Evolutionary conservation across 2,329 filamentous ascomycete genomes (phyloP).

Genomic region (Coniochaeta prunicola): DNA sequence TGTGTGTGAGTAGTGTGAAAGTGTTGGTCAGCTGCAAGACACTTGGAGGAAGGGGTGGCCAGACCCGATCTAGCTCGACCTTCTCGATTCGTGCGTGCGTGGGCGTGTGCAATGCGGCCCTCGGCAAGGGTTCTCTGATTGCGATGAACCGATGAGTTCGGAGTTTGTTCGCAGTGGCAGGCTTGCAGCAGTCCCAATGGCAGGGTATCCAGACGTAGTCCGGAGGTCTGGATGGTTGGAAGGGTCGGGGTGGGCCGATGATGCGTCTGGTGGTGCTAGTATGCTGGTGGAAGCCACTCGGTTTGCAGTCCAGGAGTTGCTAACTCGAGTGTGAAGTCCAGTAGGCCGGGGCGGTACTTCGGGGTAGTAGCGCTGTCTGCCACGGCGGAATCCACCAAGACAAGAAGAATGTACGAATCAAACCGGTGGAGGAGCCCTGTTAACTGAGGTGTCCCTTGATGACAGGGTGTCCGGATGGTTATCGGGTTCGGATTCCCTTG

Average conservation of each 20-base stretch:
- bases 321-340: neutral
- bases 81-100: conserved; percentile 25
- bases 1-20: conserved; percentile 14
- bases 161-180: conserved; percentile 23
- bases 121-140: neutral
- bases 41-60: conserved; percentile 16
- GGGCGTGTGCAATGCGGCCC: neutral
- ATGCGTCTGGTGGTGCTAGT: neutral
- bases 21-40: conserved; percentile 20
- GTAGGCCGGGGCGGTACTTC: neutral
- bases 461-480: neutral
- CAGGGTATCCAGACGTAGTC: neutral
- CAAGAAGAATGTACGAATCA: neutral
- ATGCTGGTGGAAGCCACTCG: neutral
- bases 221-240: neutral
- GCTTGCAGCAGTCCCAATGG: conserved; percentile 21
- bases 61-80: conserved; percentile 17
- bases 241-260: neutral
- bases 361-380: neutral
- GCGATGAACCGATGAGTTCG: neutral
- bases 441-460: neutral
- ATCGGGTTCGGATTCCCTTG: neutral
- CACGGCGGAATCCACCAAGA: neutral
- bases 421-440: neutral
- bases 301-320: neutral